phyloP scores from a whole-genome alignment of 768 basidiomycete genomes.

The Agaricus blazei region DNA sequence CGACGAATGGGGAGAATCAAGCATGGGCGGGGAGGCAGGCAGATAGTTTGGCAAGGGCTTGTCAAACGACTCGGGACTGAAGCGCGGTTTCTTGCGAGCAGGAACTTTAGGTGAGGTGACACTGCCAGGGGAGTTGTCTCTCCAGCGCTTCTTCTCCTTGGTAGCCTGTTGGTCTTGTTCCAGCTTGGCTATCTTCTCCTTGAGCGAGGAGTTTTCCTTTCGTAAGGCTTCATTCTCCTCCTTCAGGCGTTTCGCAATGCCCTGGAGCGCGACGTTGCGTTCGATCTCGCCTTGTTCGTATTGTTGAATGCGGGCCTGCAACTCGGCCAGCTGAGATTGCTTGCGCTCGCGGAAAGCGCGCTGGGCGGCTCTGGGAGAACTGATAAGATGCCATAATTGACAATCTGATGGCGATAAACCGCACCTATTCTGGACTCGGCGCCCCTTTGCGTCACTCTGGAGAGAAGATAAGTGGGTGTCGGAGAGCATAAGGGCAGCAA shows the following conservation, averaged over 20 bases:
- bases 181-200: slow-evolving; percentile 39
- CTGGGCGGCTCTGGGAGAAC: slow-evolving; percentile 64
- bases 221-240: slow-evolving; percentile 79
- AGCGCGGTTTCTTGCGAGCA: slow-evolving; percentile 28
- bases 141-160: slow-evolving; percentile 50
- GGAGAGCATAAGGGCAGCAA: background rate
- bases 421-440: slow-evolving; percentile 75
- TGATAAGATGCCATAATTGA: slow-evolving; percentile 4
- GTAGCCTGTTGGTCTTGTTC: slow-evolving; percentile 30
- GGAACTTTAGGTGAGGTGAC: slow-evolving; percentile 15
- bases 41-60: slow-evolving; percentile 28
- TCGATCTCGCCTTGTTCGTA: slow-evolving; percentile 92
- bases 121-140: slow-evolving; percentile 42
- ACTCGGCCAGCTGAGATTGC: slow-evolving; percentile 81
- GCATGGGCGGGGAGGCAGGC: slow-evolving; percentile 43
- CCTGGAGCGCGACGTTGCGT: slow-evolving; percentile 79
- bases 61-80: slow-evolving; percentile 23
- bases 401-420: slow-evolving; percentile 8
- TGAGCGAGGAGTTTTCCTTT: slow-evolving; percentile 59
- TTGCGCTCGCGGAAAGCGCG: slow-evolving; percentile 88
- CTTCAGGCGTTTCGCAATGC: slow-evolving; percentile 76
- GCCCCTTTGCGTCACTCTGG: slow-evolving; percentile 50
- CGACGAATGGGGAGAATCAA: slow-evolving; percentile 37
- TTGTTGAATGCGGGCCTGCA: slow-evolving; percentile 78
- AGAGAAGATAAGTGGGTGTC: slow-evolving; percentile 2